A percentile compares a stretch with the other conserved stretches of the same genome.
phyloP scores from a whole-genome alignment of 345 rosid genomes.

The Zanthoxylum bungeanum region DNA sequence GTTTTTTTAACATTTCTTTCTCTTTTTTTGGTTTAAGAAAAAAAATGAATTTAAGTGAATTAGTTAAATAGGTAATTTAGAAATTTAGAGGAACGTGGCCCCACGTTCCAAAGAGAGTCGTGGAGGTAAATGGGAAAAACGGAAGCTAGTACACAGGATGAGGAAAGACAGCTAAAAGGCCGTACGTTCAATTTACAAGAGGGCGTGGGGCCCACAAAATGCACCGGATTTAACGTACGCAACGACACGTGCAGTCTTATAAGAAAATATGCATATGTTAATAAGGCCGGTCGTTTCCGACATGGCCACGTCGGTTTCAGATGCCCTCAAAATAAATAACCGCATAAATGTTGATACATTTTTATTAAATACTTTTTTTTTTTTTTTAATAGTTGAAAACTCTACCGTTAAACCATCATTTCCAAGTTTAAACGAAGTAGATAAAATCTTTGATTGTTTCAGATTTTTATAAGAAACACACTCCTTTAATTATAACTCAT shows the following conservation, averaged over 20 bases:
- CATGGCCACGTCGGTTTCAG: background rate
- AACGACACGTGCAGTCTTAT: constrained; percentile 18
- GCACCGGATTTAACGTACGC: constrained; percentile 23
- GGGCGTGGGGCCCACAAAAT: constrained; percentile 4
- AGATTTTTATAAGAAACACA: no score
- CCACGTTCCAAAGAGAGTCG: background rate
- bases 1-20: no score
- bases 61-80: background rate
- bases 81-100: background rate
- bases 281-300: constrained; percentile 20
- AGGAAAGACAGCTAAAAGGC: constrained; percentile 8
- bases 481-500: no score
- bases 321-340: background rate
- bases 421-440: no score
- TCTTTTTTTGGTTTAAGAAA: no score
- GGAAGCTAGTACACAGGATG: background rate
- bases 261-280: constrained; percentile 4
- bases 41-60: no score
- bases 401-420: no score
- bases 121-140: background rate
- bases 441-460: no score
- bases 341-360: background rate
- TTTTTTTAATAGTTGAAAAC: no score
- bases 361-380: no score
- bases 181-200: background rate